These are phyloP conservation scores for Penicillium sp. DNA, from an alignment of 2,329 filamentous ascomycete genomes.

Conservation along the genomic window DNA sequence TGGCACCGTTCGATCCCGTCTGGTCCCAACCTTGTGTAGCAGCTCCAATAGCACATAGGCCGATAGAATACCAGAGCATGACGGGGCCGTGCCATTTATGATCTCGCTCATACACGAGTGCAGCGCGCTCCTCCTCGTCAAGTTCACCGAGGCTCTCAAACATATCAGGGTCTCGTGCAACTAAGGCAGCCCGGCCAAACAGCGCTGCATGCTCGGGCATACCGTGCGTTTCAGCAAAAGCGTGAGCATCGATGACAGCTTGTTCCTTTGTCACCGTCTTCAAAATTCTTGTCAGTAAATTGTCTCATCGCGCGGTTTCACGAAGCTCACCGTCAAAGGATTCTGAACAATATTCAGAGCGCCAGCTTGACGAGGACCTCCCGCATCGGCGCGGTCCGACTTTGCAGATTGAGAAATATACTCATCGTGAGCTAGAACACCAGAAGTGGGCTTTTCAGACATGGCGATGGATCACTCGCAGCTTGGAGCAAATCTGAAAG, in stretches of 20 bases:
- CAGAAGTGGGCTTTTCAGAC: slow-evolving; percentile 8
- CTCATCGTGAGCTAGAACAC: slow-evolving; percentile 11
- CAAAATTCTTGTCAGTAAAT: background rate
- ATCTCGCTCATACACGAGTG: slow-evolving; percentile 44
- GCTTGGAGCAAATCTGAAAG: background rate
- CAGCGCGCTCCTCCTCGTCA: slow-evolving; percentile 40
- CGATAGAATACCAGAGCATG: slow-evolving; percentile 48
- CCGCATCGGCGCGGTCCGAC: background rate
- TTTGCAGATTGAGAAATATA: background rate
- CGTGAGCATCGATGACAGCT: slow-evolving; percentile 31
- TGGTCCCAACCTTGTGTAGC: slow-evolving; percentile 55
- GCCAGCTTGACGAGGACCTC: slow-evolving; percentile 38
- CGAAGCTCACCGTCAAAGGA: slow-evolving; percentile 42
- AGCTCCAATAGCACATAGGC: slow-evolving; percentile 49
- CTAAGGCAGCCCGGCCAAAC: slow-evolving; percentile 38
- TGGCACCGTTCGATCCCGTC: slow-evolving; percentile 54
- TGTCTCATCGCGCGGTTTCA: background rate
- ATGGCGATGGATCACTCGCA: background rate
- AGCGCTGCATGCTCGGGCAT: slow-evolving; percentile 39
- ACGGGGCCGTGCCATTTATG: slow-evolving; percentile 49
- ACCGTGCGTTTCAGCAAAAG: slow-evolving; percentile 28
- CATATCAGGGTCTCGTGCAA: slow-evolving; percentile 28
- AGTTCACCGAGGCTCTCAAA: slow-evolving; percentile 37
- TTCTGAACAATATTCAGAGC: slow-evolving; percentile 50
- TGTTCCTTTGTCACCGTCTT: slow-evolving; percentile 35